Evolutionary conservation across 345 rosid species (phyloP).

Genomic region (Lepidium didymum): DNA sequence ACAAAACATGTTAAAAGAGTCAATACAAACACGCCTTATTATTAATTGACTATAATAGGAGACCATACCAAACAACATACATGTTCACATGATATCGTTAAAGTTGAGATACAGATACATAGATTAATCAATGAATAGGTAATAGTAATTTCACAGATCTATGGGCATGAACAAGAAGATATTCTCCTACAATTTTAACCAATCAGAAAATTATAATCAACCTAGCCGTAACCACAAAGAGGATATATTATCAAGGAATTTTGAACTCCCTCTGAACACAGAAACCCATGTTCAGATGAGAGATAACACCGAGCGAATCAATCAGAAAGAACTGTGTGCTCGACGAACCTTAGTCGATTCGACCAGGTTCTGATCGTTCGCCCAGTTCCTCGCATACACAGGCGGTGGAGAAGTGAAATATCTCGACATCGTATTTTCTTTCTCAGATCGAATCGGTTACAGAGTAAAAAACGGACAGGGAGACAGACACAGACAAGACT

Average conservation of each 20-base stretch:
- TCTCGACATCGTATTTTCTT: conserved; percentile 38
- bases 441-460: conserved; percentile 14
- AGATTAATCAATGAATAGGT: background rate
- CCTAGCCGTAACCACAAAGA: background rate
- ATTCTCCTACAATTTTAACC: background rate
- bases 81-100: background rate
- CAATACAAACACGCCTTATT: conserved; percentile 10
- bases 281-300: conserved; percentile 3
- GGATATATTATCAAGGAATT: background rate
- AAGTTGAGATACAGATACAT: too few relatives aligned
- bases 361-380: conserved; percentile 40
- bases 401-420: conserved; percentile 50
- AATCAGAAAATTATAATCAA: background rate
- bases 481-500: background rate
- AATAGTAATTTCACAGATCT: background rate
- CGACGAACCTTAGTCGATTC: conserved; percentile 68
- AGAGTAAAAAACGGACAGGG: background rate
- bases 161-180: background rate
- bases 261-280: background rate
- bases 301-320: conserved; percentile 10
- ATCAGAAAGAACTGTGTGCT: conserved; percentile 27
- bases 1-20: background rate
- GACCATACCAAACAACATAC: background rate
- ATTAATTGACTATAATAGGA: background rate
- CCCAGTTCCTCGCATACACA: conserved; percentile 39